Evolutionary conservation across 73 alveolate species (phyloP).

Genomic region (Tetrahymena elliotti): DNA sequence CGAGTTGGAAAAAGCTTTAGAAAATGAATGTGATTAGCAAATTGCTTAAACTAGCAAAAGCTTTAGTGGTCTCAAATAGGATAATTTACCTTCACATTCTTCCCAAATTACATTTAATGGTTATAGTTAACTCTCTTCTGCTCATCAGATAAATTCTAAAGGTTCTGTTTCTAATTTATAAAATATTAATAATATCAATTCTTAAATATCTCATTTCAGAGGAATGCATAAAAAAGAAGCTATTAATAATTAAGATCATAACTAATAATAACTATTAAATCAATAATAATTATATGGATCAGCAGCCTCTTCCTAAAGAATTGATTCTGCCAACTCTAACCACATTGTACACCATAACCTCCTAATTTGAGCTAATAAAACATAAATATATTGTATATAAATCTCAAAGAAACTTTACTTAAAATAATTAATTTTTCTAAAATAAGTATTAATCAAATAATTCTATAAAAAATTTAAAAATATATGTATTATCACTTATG

Average conservation of each 20-base stretch:
- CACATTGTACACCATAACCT: background rate
- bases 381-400: background rate
- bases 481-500: too few species aligned
- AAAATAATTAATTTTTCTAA: too few species aligned
- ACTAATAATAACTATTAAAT: background rate
- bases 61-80: background rate
- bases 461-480: too few species aligned
- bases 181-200: background rate
- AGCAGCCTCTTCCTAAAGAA: background rate
- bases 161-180: background rate
- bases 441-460: too few species aligned
- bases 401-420: background rate
- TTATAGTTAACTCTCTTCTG: background rate
- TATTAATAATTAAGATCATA: background rate
- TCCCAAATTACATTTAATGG: background rate
- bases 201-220: background rate
- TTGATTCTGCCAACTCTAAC: background rate
- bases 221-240: background rate
- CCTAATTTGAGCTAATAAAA: background rate
- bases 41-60: background rate
- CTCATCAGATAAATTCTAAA: background rate
- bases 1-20: background rate
- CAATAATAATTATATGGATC: background rate
- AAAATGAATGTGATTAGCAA: background rate
- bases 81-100: background rate